A percentile compares a stretch with the other conserved stretches of the same genome.
These are phyloP conservation scores for Neopestalotiopsis sp. DNA, from an alignment of 2,329 filamentous ascomycete genomes.

Conservation along the genomic window DNA sequence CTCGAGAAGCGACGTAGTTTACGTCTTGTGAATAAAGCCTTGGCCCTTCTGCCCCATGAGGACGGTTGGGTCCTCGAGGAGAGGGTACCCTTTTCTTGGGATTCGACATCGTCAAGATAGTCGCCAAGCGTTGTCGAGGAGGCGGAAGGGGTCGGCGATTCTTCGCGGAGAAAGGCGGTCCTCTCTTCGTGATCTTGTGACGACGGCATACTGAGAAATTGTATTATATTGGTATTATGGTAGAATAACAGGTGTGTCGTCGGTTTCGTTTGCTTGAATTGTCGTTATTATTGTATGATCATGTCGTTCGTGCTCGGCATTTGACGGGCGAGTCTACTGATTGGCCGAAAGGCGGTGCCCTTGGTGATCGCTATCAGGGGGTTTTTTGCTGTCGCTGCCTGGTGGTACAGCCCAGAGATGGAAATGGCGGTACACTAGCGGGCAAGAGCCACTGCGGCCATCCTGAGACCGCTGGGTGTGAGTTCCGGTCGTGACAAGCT, in stretches of 20 bases:
- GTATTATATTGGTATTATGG: neutral
- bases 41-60: constrained; percentile 24
- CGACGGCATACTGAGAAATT: neutral
- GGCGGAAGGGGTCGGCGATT: neutral
- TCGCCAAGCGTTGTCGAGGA: constrained; percentile 23
- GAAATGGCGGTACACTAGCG: neutral
- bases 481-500: neutral
- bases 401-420: neutral
- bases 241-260: neutral
- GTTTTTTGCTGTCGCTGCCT: neutral
- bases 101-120: constrained; percentile 20
- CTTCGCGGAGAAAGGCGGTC: constrained; percentile 2
- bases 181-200: neutral
- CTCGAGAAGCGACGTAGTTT: constrained; percentile 27
- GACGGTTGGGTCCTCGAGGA: constrained; percentile 16
- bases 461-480: neutral
- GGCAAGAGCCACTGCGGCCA: neutral
- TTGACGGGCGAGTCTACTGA: neutral
- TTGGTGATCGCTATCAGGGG: neutral
- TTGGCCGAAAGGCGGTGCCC: neutral
- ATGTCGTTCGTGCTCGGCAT: neutral
- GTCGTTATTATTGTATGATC: neutral
- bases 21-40: constrained; percentile 17
- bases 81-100: constrained; percentile 15
- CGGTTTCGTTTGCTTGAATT: neutral